Base-by-base conservation (phyloP, 2,329 filamentous ascomycete species). In the Calonectria naviculata region DNA sequence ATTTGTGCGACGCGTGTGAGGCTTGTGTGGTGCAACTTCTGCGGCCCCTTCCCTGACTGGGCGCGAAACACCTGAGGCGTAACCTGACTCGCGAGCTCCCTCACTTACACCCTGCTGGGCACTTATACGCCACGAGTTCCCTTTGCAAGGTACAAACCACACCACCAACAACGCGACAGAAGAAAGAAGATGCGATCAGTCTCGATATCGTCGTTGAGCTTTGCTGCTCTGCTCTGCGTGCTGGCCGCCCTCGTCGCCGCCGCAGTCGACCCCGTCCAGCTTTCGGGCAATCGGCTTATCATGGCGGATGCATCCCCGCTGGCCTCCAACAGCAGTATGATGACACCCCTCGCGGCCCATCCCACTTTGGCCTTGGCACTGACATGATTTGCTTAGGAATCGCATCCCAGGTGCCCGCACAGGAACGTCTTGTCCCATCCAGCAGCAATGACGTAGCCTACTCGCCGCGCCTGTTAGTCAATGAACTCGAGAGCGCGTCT, bases 381-480 rank as follows among this genome's bases (percentile, higher is more conserved):
- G 54, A 77, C 68, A 38, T 3, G 56, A 34, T 38, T 38, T 62
- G 29, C 28, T 38, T 41, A 95, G 94, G 93, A 73, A 87, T 97
- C 78, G 93, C 94, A 64, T 96, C 96, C 77, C 89, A 92, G 81
- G 82, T 91, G 72, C 85, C 84, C 36, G 82, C 84, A 34, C 87
- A 92, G 62, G 95, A 98, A 80, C 95, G 95, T 60, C 89, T 97
- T 73, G 84, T 94, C 76, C 89, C 97, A 80, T 88, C 89, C 46
- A 89, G 89, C 58, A 95, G 97, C 85, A 97, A 94, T 85, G 91
- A 75, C 95, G 31, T 44, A 24, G 28, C 64, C n/a, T 98, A 84
- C 92, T 92, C 47, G 81, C 85, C 19, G 87, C 95, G 79, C 97
- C 81, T 97, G 78, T 94, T 95, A 68, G 93, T 97, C 70, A 98